Evolutionary conservation across 371 early-diverging fungal genomes (phyloP), one percentile per base, ranked within the genome.

Genomic region (Lichtheimia hyalospora): DNA sequence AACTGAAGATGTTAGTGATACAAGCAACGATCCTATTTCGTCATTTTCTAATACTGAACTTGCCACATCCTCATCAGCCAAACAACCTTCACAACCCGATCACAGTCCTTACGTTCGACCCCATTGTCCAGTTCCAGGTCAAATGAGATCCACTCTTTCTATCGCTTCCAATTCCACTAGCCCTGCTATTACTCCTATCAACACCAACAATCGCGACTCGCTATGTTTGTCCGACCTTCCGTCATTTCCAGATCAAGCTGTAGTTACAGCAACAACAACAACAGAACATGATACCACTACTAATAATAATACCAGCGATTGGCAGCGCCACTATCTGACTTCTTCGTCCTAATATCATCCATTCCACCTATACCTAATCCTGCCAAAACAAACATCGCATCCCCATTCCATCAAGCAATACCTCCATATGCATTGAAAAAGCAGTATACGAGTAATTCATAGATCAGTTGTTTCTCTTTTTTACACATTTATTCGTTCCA

Each of bases 121-220:
- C 2, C 60, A 60, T 55, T 67, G 68, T 39, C 68, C 68, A 12
- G 68, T 60, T 16, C 68, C 68, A 39, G 68, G 68, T 8, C 68
- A 67, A 42, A 34, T 60, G 10, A 63, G 68, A 6, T 62, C 63
- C 18, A 18, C 28, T 39, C 56, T 63, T n/a, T 43, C 62, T 13
- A 14, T 61, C 39, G 59, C 60, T 44, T 43, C 58, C 3, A 48
- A 53, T 21, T 27, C 49, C 6, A 23, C 50, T 8, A 34, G 34
- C 10, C 34, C 34, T 21, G 18, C 66, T 16, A 52, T 53, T 8
- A 34, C 1, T 8, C 43, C 56, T 10, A 34, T 51, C 18, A 58
- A 34, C 49, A n/a, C n/a, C n/a, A 39, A 25, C 49, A 27, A 58
- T 0, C 49, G 41, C 34, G 48, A 52, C 27, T 60, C 60, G 13